These are phyloP conservation scores for Canna indica DNA, from an alignment of 176 grass and related monocot species.

Conservation along the genomic window DNA sequence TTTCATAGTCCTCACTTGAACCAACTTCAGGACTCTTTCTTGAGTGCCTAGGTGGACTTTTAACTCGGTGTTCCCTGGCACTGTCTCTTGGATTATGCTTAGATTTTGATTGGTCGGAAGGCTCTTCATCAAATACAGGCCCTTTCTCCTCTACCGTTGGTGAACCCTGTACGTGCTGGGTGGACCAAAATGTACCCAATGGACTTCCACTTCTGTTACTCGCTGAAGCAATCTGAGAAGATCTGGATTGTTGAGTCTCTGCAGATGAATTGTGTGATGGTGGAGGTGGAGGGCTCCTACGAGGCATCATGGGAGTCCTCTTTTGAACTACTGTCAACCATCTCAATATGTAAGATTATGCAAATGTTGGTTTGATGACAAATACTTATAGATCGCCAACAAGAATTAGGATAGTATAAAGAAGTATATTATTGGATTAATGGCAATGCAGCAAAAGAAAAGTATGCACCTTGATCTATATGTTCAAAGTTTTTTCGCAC, in stretches of 20 bases:
- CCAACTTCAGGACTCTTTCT: constrained; percentile 17
- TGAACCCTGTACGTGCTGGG: constrained; percentile 43
- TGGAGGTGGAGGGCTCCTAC: constrained; percentile 56
- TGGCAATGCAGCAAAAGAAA: neutral
- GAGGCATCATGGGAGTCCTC: constrained; percentile 48
- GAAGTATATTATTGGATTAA: neutral
- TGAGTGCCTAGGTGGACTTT: constrained; percentile 26
- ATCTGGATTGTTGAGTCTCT: constrained; percentile 1
- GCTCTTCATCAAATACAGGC: constrained; percentile 44
- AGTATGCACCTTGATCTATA: neutral
- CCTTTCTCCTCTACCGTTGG: constrained; percentile 28
- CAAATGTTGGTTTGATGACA: neutral
- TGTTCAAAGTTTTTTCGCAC: neutral
- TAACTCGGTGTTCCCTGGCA: constrained; percentile 27
- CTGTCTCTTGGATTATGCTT: constrained; percentile 32
- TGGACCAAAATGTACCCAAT: constrained; percentile 68
- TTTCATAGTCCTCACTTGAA: constrained; percentile 17
- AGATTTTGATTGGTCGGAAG: constrained; percentile 26
- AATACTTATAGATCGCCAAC: neutral
- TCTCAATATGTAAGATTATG: neutral
- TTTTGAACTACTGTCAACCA: constrained; percentile 32
- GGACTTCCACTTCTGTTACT: constrained; percentile 29
- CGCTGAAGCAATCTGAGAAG: constrained; percentile 30
- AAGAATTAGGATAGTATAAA: neutral
- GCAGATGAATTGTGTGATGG: constrained; percentile 25